Conservation (phyloP, 2,329 filamentous ascomycete genomes). For the Fusarium subglutinans region DNA sequence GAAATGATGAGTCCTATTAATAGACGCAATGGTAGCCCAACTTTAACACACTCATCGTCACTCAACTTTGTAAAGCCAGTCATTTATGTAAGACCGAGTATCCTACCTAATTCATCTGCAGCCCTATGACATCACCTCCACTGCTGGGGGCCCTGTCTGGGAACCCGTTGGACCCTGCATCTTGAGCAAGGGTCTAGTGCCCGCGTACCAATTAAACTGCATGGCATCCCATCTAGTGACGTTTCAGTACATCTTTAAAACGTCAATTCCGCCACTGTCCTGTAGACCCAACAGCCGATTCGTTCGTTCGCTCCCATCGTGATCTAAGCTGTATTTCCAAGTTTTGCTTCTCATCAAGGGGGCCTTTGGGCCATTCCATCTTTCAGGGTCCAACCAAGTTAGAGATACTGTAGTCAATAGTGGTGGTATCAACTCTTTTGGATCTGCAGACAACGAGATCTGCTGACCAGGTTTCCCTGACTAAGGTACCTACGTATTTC, state of each 20-base stretch:
- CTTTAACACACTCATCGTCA: neutral
- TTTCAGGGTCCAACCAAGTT: conserved; percentile 2
- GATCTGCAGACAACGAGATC: neutral
- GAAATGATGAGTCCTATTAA: neutral
- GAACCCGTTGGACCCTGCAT: conserved; percentile 37
- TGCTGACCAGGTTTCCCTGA: conserved; percentile 5
- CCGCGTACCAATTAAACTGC: conserved; percentile 28
- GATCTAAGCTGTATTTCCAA: conserved; percentile 13
- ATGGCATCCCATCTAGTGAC: conserved; percentile 28
- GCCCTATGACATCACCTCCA: conserved; percentile 41
- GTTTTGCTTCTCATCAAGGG: conserved; percentile 12
- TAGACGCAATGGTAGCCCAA: neutral
- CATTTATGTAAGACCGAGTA: neutral
- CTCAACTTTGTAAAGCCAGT: neutral
- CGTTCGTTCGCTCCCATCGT: neutral
- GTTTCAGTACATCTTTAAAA: conserved; percentile 22
- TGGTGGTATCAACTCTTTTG: neutral
- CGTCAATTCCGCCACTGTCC: conserved; percentile 21
- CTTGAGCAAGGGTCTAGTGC: neutral
- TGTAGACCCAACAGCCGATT: neutral
- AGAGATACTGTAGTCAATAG: neutral
- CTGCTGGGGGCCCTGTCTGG: neutral
- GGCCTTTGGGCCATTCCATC: neutral
- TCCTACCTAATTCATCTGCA: neutral
- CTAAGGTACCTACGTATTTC: neutral